Percentiles rank a stretch among this genome's conserved stretches.
Evolutionary conservation across 208 protist genomes (phyloP).

Genomic region (Acanthamoeba royreba): DNA sequence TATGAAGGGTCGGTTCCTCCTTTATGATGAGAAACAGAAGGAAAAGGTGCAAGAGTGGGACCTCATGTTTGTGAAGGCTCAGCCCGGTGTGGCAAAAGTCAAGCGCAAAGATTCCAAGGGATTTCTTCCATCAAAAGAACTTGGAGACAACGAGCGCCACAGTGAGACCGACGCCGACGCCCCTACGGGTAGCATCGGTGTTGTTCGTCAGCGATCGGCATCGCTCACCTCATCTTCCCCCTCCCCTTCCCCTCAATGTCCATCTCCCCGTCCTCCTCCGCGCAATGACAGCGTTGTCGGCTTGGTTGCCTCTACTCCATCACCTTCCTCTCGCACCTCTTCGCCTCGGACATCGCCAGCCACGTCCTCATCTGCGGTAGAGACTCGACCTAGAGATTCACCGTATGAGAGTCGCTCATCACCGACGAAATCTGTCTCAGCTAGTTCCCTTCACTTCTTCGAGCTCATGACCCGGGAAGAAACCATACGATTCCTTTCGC

Average conservation of each 20-base stretch:
- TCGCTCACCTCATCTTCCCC: not conserved
- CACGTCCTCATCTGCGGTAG: not conserved
- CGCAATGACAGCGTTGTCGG: not conserved
- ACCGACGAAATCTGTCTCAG: too few relatives aligned
- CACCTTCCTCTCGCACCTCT: not conserved
- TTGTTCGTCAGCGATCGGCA: not conserved
- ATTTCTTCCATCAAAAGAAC: too few relatives aligned
- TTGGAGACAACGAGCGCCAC: not conserved
- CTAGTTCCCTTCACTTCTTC: not conserved
- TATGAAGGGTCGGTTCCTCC: not conserved
- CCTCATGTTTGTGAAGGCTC: conserved; percentile 14
- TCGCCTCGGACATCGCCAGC: not conserved
- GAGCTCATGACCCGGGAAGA: conserved; percentile 13
- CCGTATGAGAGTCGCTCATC: too few relatives aligned
- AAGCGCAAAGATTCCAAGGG: not conserved
- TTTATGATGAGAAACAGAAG: not conserved
- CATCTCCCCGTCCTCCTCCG: not conserved
- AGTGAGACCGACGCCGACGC: not conserved
- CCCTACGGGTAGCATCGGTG: not conserved
- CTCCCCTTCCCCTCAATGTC: not conserved
- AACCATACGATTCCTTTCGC: conserved; percentile 1
- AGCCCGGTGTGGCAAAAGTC: not conserved
- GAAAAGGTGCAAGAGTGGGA: conserved; percentile 8
- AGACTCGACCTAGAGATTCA: too few relatives aligned
- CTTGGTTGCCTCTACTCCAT: not conserved